Evolutionary conservation across 345 rosid species (phyloP).

Genomic region (Cardamine chenopodiifolia): DNA sequence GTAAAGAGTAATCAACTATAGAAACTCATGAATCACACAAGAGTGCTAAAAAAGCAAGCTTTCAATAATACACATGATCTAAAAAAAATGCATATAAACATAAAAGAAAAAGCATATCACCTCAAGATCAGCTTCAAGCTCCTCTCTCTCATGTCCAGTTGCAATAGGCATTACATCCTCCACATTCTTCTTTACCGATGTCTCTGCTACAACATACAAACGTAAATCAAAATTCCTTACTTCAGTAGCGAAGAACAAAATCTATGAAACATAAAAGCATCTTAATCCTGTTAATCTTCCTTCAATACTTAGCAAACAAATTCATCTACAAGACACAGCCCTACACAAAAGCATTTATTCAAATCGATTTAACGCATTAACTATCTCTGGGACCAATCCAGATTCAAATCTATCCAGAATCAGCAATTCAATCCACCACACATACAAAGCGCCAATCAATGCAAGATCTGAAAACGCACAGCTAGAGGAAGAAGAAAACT

Average conservation of each 20-base stretch:
- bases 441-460: neutral
- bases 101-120: too few relatives aligned
- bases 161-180: constrained; percentile 73
- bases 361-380: neutral
- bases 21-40: too few relatives aligned
- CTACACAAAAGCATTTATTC: constrained; percentile 7
- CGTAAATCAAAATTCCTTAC: neutral
- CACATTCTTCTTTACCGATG: constrained; percentile 59
- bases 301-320: neutral
- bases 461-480: constrained; percentile 13
- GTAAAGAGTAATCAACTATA: neutral
- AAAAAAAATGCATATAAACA: too few relatives aligned
- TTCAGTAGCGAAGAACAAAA: neutral
- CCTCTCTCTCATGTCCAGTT: constrained; percentile 81
- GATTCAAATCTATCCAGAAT: neutral
- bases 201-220: constrained; percentile 43
- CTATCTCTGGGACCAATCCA: neutral
- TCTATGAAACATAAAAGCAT: neutral
- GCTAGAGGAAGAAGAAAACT: neutral
- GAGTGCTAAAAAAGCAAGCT: too few relatives aligned
- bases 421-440: neutral
- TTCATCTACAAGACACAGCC: neutral
- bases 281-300: constrained; percentile 3
- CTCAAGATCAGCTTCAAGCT: constrained; percentile 71
- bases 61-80: too few relatives aligned